Evolutionary conservation across 805 yeast genomes (phyloP).

Genomic region (Pichia deserticola): DNA sequence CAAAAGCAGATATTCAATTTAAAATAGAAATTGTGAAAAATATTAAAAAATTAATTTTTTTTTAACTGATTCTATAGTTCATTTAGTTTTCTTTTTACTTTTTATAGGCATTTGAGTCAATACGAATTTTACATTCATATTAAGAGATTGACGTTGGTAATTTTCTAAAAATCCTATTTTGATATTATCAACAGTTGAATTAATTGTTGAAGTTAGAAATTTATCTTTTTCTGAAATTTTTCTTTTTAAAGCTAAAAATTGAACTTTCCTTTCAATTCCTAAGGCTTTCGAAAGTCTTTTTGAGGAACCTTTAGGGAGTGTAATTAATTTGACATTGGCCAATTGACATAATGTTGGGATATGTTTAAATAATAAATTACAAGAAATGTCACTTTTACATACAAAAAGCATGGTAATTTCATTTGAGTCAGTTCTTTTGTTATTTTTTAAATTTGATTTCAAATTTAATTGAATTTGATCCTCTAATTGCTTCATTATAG

Average conservation of each 20-base stretch:
- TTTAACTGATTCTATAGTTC: no score
- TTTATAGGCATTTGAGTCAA: slow-evolving; percentile 40
- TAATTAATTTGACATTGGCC: slow-evolving; percentile 50
- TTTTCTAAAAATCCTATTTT: slow-evolving; percentile 21
- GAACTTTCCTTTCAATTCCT: slow-evolving; percentile 1
- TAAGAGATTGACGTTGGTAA: slow-evolving; percentile 11
- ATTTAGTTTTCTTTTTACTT: neutral
- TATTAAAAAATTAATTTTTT: no score
- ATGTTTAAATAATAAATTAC: slow-evolving; percentile 46
- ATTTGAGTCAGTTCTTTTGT: neutral
- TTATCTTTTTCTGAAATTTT: slow-evolving; percentile 11
- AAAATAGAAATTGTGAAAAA: no score
- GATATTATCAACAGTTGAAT: slow-evolving; percentile 17
- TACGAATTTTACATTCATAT: slow-evolving; percentile 33
- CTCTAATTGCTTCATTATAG: slow-evolving; percentile 43
- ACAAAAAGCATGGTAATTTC: slow-evolving; percentile 43
- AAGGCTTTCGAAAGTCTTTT: slow-evolving; percentile 14
- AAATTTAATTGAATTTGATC: slow-evolving; percentile 29
- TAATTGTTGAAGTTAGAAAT: slow-evolving; percentile 12
- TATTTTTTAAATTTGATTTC: slow-evolving; percentile 2
- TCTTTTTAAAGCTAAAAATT: slow-evolving; percentile 12
- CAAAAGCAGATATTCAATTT: no score
- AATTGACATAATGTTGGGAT: slow-evolving; percentile 50
- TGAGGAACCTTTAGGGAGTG: slow-evolving; percentile 44
- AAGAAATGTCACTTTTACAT: slow-evolving; percentile 34